Conservation (phyloP, 805 yeast species). For the Candida caryicola region DNA sequence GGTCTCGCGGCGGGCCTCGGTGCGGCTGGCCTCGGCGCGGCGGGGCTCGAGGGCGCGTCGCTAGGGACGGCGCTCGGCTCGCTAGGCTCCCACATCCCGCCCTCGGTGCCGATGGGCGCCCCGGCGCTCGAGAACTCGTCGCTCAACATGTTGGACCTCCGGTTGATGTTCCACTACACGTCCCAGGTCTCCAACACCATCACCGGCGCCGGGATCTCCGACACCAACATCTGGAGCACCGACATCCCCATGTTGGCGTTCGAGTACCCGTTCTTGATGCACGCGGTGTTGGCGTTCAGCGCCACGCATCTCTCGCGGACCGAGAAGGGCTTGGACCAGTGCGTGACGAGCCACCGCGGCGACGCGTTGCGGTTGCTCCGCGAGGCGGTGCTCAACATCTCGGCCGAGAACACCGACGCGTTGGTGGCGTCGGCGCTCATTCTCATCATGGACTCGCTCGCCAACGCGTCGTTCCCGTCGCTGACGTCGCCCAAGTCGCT, state of each 20-base stretch:
- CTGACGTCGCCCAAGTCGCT: conserved; percentile 51
- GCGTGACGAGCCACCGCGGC: conserved; percentile 82
- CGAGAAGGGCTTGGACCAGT: conserved; percentile 71
- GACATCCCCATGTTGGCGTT: conserved; percentile 89
- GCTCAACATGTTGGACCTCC: conserved; percentile 71
- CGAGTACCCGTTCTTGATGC: conserved; percentile 87
- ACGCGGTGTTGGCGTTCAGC: conserved; percentile 82
- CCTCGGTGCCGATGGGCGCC: conserved; percentile 17
- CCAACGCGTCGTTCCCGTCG: conserved; percentile 74
- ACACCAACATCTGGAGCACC: conserved; percentile 78
- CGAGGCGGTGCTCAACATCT: conserved; percentile 82
- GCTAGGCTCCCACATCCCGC: conserved; percentile 14
- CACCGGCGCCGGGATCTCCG: conserved; percentile 87
- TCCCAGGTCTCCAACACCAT: conserved; percentile 82
- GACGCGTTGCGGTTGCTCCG: conserved; percentile 79
- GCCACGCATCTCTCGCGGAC: conserved; percentile 87
- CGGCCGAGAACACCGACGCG: conserved; percentile 86
- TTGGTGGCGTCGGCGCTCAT: conserved; percentile 88
- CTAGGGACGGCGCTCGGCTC: conserved; percentile 11
- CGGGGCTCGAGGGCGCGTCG: conserved; percentile 8
- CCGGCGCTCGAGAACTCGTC: conserved; percentile 14
- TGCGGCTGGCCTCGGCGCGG: too few relatives aligned
- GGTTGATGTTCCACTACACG: conserved; percentile 84
- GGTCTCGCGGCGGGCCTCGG: too few relatives aligned
- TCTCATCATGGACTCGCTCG: conserved; percentile 87